Evolutionary conservation across 768 basidiomycete species (phyloP), one percentile per base, ranked within the genome.

Genomic region (Brasilioporus rufonigricans): DNA sequence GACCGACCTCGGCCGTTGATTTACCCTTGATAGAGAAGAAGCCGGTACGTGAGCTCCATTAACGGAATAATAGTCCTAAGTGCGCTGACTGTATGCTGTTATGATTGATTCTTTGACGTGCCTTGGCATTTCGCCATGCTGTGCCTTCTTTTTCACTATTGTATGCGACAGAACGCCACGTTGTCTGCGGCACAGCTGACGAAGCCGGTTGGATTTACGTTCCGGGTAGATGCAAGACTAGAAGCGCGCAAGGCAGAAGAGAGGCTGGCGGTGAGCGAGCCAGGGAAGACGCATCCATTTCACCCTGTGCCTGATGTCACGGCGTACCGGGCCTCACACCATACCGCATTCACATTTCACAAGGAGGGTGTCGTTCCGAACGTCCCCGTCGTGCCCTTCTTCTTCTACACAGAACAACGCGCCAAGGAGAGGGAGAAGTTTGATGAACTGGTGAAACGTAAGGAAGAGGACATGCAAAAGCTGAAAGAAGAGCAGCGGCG

Each of bases 371-470:
- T 79, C 19, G 73, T 72, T 46, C 5, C 83, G 83, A 12, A 63
- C 70, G 12, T 44, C 0, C 53, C 65, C 48, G 64, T 51, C 5
- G 52, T 43, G 38, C 71, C 79, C 11, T 73, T 81, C 38, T 62
- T 70, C 50, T 74, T 87, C 56, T 73, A 67, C 52, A 88, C 86
- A 7, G 81, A 83, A 33, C 68, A 66, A 16, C 79, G 89, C 33
- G 78, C 81, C 55, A 77, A 74, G 60, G 85, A 88, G 64, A 78
- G 87, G 47, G 82, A 78, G 63, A 75, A 75, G 73, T 90, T 85
- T 67, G 85, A 90, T 44, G 78, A 76, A 57, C 74, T 69, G 66
- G 63, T 87, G 27, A 74, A 75, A 57, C 80, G 77, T 64, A 83
- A 81, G 55, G 84, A 87, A 65, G 69, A 69, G 61, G 83, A 83